phyloP scores from a whole-genome alignment of 192 early-diverging fungal species.

The Entomortierella beljakovae region DNA sequence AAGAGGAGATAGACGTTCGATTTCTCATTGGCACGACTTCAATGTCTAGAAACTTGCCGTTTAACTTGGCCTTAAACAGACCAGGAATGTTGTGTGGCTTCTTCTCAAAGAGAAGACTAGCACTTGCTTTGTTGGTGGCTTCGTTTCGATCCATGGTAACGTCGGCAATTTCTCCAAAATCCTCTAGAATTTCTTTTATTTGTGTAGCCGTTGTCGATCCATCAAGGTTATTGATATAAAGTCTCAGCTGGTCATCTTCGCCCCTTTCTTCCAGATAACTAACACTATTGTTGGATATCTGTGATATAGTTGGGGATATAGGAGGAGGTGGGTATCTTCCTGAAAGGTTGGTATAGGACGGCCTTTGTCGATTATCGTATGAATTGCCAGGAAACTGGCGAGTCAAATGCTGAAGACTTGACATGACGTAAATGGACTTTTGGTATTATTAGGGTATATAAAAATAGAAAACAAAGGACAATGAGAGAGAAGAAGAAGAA shows the following conservation, averaged over 20 bases:
- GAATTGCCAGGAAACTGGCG: no score
- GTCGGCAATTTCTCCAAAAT: conserved; percentile 23
- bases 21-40: neutral
- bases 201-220: neutral
- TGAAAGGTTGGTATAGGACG: no score
- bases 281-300: neutral
- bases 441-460: no score
- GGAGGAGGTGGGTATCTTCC: no score
- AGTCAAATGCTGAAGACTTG: no score
- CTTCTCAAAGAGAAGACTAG: conserved; percentile 12
- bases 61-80: conserved; percentile 19
- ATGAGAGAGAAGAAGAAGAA: neutral
- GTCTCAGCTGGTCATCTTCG: neutral
- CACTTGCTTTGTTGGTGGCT: neutral
- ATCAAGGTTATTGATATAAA: conserved; percentile 24
- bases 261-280: neutral
- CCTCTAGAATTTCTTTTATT: conserved; percentile 16
- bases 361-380: no score
- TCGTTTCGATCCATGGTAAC: conserved; percentile 33
- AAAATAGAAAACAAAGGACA: no score
- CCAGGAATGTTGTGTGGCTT: conserved; percentile 10
- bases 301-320: neutral
- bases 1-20: neutral
- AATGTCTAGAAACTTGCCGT: conserved; percentile 24
- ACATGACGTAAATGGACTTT: no score